Base-by-base conservation (phyloP, 371 early-diverging fungal species). In the Actinomortierella ambigua region DNA sequence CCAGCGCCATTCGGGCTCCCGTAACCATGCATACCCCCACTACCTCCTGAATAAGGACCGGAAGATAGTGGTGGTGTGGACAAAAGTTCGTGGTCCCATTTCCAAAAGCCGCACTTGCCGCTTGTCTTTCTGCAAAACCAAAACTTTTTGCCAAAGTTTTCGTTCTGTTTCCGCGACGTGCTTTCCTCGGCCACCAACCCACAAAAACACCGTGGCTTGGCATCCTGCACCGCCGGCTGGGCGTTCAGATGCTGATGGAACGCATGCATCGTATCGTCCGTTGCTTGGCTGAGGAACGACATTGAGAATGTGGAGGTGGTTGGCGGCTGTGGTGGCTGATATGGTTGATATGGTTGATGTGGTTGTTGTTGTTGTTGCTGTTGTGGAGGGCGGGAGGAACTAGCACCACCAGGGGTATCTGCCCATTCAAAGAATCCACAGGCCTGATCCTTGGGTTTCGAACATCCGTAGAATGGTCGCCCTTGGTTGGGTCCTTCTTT, bases 401-500 rank as follows among this genome's bases (percentile, higher is more conserved):
- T 59, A 15, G 54, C 24, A 39, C 50, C 14, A 15, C 66, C 55
- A 9, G 15, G 18, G 1, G 54, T 63, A 50, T 87, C 87, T 2
- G 62, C 53, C 80, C 85, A 88, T 13, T 63, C 50, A 63, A 88
- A 87, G 55, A 78, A 87, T 14, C 63, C 70, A 50, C 88, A 88
- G 11, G 69, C 69, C 17, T 75, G 52, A 0, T 73, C 75, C 28
- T 58, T 68, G 8, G 66, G 43, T 22, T 82, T 77, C 23, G 70
- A 49, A 59, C 89, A 90, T 0, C 34, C 57, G 57, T 59, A 85
- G 52, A 87, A 87, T 14, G 75, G 41, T 26, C 85, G 76, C 8
- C 88, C 88, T 67, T 83, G 80, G 64, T 90, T 92, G 6, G 85
- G 76, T 0, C 89, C 89, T 29, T 85, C 83, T 53, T 87, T 89